These are phyloP conservation scores for Boletus eberwhitei DNA, from an alignment of 768 basidiomycete genomes.

Conservation along the genomic window DNA sequence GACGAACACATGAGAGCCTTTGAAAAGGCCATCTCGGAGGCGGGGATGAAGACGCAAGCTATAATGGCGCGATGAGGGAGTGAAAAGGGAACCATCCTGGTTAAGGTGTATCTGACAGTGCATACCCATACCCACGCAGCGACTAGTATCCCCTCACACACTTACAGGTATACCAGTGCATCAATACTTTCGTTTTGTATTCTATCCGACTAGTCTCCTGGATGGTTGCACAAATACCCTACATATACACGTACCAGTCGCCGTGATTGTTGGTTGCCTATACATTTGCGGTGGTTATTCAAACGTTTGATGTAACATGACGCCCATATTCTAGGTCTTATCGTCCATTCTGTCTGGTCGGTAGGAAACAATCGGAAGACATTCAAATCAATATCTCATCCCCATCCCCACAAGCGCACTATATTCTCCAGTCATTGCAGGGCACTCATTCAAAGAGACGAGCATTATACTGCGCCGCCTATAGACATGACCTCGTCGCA, in stretches of 20 bases:
- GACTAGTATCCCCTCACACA: slow-evolving; percentile 7
- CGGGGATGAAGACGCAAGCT: slow-evolving; percentile 70
- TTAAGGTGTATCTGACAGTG: slow-evolving; percentile 1
- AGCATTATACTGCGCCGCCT: neutral
- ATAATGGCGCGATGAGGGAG: slow-evolving; percentile 69
- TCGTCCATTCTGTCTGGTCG: no score
- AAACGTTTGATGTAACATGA: no score
- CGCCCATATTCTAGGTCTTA: no score
- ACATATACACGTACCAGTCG: neutral
- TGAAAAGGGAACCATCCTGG: neutral
- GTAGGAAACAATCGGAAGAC: no score
- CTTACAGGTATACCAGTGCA: slow-evolving; percentile 19
- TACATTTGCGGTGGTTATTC: no score
- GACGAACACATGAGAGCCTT: slow-evolving; percentile 77
- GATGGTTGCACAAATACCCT: neutral
- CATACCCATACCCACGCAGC: slow-evolving; percentile 2
- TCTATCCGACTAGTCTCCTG: neutral
- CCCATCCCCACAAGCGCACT: no score
- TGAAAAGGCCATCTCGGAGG: slow-evolving; percentile 66
- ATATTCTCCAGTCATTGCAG: no score
- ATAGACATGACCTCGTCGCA: slow-evolving; percentile 7
- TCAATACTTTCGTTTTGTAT: slow-evolving; percentile 23
- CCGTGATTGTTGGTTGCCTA: neutral
- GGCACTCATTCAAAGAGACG: neutral
- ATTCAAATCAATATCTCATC: no score